phyloP scores from a whole-genome alignment of 495 filamentous ascomycete species.

The Hypoxylon fragiforme region DNA sequence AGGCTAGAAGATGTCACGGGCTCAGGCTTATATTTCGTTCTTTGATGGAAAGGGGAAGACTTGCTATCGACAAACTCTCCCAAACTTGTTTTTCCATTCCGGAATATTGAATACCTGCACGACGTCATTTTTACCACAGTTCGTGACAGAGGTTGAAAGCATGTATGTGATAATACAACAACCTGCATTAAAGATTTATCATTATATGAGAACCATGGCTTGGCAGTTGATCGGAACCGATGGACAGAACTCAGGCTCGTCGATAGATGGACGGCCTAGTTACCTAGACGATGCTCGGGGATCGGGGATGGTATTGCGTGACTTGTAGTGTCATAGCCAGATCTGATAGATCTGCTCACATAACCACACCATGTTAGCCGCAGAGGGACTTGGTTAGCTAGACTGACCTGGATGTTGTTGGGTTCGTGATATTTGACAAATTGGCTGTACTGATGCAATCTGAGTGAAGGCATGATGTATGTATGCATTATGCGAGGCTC shows the following conservation, averaged over 20 bases:
- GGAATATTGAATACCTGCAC: not conserved
- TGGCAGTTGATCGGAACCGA: not conserved
- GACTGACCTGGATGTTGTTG: not conserved
- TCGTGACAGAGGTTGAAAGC: conserved; percentile 2
- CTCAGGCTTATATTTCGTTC: conserved; percentile 22
- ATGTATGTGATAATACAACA: not conserved
- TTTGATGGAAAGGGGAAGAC: not conserved
- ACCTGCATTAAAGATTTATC: not conserved
- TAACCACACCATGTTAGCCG: not conserved
- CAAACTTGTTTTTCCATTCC: conserved; percentile 16
- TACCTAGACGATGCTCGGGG: not conserved
- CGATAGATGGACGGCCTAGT: not conserved
- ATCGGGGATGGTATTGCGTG: conserved; percentile 1
- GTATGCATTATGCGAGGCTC: conserved; percentile 17
- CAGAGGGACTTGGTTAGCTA: not conserved
- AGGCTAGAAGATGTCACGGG: conserved; percentile 9
- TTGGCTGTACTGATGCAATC: conserved; percentile 17
- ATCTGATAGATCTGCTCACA: not conserved
- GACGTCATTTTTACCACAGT: conserved; percentile 19
- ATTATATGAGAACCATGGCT: not conserved
- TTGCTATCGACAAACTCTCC: conserved; percentile 8
- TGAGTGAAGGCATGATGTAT: conserved; percentile 23
- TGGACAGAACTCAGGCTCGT: not conserved
- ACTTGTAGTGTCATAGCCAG: not conserved
- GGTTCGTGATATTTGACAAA: not conserved